Base-by-base conservation (phyloP, 169 alveolate species). In the Cardiosporidium cionae region DNA sequence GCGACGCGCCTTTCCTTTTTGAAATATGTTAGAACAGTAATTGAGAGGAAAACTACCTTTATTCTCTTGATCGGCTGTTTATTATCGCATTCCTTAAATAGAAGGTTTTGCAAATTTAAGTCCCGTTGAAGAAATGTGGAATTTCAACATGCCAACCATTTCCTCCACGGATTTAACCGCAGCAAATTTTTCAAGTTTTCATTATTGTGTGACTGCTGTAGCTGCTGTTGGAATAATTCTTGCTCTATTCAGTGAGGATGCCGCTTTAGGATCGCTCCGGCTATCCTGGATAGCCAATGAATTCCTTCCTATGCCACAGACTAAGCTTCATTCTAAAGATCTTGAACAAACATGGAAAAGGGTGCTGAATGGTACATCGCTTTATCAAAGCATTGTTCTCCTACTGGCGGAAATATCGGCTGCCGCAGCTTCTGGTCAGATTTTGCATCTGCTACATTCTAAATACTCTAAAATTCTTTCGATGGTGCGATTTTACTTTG, bases 401-500 rank as follows among this genome's bases (percentile, higher is more conserved):
- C n/a, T n/a, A 16, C 16, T 44, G n/a, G 58, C 58, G 16, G 58
- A 44, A 16, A 16, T 44, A 16, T 16, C n/a, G n/a, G n/a, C 58
- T 44, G 58, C 58, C n/a, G 58, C 58, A 16, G 16, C 58, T 16
- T n/a, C 16, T 44, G 58, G 58, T 16, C 27, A 44, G 16, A 16
- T 44, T 16, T n/a, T 16, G 27, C 16, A 44, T n/a, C 58, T 44
- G 27, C n/a, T 44, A n/a, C 58, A 44, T 16, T 16, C 27, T n/a
- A 16, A n/a, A n/a, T 44, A 44, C 58, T n/a, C 16, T 44, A 44
- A 44, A 16, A 44, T 44, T 44, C n/a, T n/a, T n/a, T n/a, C n/a
- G n/a, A n/a, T n/a, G n/a, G n/a, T n/a, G n/a, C 58, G n/a, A 6
- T 64, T 76, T 65, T 76, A 52, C 52, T 71, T 58, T 27, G 76